A percentile compares a stretch with the other conserved stretches of the same genome.
Evolutionary conservation across 148 eudicot genomes (phyloP).

Genomic region (Chenopodium berlandieri): DNA sequence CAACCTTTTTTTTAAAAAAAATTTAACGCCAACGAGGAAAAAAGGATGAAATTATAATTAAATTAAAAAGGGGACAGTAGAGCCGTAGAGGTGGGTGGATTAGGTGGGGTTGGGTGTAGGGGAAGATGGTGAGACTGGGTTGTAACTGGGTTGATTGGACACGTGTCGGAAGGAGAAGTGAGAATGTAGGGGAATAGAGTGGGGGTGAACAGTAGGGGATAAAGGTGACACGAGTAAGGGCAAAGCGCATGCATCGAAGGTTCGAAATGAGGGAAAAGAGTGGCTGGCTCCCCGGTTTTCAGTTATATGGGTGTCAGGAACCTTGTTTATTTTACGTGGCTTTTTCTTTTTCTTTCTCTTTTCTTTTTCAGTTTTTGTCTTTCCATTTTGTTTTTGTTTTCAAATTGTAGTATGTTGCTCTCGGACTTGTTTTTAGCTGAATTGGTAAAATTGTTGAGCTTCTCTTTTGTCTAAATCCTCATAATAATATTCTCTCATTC

Average conservation of each 20-base stretch:
- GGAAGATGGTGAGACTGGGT: background rate
- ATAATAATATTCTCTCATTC: too few relatives aligned
- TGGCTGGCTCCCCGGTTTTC: background rate
- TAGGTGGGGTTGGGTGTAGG: background rate
- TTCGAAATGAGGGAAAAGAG: slow-evolving; percentile 14
- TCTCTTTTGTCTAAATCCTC: too few relatives aligned
- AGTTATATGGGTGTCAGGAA: slow-evolving; percentile 5
- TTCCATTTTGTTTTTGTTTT: too few relatives aligned
- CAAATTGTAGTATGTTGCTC: too few relatives aligned
- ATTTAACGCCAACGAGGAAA: slow-evolving; percentile 6
- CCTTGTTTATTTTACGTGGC: background rate
- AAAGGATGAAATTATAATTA: background rate
- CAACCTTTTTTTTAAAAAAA: background rate
- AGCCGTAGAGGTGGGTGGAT: background rate
- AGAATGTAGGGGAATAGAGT: background rate
- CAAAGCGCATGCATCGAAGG: slow-evolving; percentile 26
- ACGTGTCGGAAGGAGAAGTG: background rate
- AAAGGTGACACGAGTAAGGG: slow-evolving; percentile 10
- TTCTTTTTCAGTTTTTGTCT: background rate
- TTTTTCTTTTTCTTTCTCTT: background rate
- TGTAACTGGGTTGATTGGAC: background rate
- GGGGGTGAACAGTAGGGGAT: background rate
- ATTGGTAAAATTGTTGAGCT: too few relatives aligned
- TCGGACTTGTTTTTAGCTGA: too few relatives aligned
- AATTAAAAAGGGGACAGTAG: background rate